Conservation (phyloP, 805 yeast genomes). For the Candida hungchunana region DNA sequence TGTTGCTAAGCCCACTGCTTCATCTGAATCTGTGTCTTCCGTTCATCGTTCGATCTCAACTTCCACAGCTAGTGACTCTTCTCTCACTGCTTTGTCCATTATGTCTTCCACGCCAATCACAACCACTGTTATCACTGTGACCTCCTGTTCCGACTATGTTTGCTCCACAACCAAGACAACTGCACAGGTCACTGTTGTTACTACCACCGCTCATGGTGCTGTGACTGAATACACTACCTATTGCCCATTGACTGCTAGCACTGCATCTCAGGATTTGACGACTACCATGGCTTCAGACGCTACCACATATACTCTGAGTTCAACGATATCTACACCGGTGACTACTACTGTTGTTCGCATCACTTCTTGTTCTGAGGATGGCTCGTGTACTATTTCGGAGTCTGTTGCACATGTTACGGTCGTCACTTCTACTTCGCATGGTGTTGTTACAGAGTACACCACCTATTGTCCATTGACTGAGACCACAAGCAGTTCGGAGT, state of each 20-base stretch:
- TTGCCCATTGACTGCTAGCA: conserved; percentile 30
- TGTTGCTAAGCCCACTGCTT: not conserved
- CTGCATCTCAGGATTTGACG: not conserved
- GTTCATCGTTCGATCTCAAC: not conserved
- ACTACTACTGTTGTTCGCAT: conserved; percentile 12
- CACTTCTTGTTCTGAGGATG: conserved; percentile 20
- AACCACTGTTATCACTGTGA: conserved; percentile 28
- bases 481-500: not conserved
- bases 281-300: conserved; percentile 11
- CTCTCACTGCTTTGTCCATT: not conserved
- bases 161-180: conserved; percentile 27
- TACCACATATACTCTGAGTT: not conserved
- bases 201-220: conserved; percentile 27
- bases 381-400: conserved; percentile 23
- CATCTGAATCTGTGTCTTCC: not conserved
- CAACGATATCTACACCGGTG: not conserved
- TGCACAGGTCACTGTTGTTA: conserved; percentile 29
- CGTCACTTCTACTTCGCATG: conserved; percentile 24
- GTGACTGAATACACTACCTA: conserved; percentile 39
- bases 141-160: conserved; percentile 28
- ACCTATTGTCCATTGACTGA: conserved; percentile 35
- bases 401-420: conserved; percentile 25
- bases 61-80: not conserved
- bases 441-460: conserved; percentile 28
- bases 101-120: no score